Percentiles rank a stretch among this genome's conserved stretches.
These are phyloP conservation scores for Apiospora hydei DNA, from an alignment of 2,329 filamentous ascomycete species.

Conservation along the genomic window DNA sequence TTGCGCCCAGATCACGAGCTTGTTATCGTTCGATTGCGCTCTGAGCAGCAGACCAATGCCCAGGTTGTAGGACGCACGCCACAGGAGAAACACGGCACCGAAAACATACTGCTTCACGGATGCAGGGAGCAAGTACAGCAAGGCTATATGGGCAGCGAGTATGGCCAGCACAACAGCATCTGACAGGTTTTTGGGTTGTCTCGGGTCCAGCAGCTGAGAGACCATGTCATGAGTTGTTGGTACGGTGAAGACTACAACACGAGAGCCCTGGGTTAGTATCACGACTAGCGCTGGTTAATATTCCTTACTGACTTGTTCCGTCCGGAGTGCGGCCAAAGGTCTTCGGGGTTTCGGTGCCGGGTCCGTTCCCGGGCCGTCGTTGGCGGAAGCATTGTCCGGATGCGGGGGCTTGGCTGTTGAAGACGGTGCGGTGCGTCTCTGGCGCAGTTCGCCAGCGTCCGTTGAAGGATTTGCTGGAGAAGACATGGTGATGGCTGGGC, in stretches of 20 bases:
- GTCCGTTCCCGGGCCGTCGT: slow-evolving; percentile 28
- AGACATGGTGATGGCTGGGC: slow-evolving; percentile 33
- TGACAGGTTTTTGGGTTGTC: slow-evolving; percentile 92
- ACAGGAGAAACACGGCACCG: slow-evolving; percentile 86
- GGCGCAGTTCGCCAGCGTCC: slow-evolving; percentile 39
- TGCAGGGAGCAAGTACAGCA: slow-evolving; percentile 76
- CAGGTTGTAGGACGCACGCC: slow-evolving; percentile 90
- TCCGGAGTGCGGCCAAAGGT: slow-evolving; percentile 92
- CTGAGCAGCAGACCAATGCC: slow-evolving; percentile 91
- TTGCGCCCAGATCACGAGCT: slow-evolving; percentile 86
- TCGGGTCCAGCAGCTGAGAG: slow-evolving; percentile 92
- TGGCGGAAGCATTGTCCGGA: slow-evolving; percentile 27
- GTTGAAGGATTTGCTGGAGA: slow-evolving; percentile 29
- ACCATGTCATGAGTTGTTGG: slow-evolving; percentile 99
- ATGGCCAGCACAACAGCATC: slow-evolving; percentile 83
- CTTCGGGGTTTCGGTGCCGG: slow-evolving; percentile 60
- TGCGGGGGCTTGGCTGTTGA: slow-evolving; percentile 30
- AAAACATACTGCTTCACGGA: slow-evolving; percentile 78
- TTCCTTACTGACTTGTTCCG: slow-evolving; percentile 77
- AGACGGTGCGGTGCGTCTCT: slow-evolving; percentile 33
- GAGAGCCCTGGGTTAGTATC: slow-evolving; percentile 31
- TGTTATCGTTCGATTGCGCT: slow-evolving; percentile 87
- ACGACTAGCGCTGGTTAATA: not conserved
- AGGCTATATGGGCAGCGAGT: slow-evolving; percentile 75
- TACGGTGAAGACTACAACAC: slow-evolving; percentile 82